Conservation (phyloP, 2,329 filamentous ascomycete genomes). For the Fusarium nematophilum region DNA sequence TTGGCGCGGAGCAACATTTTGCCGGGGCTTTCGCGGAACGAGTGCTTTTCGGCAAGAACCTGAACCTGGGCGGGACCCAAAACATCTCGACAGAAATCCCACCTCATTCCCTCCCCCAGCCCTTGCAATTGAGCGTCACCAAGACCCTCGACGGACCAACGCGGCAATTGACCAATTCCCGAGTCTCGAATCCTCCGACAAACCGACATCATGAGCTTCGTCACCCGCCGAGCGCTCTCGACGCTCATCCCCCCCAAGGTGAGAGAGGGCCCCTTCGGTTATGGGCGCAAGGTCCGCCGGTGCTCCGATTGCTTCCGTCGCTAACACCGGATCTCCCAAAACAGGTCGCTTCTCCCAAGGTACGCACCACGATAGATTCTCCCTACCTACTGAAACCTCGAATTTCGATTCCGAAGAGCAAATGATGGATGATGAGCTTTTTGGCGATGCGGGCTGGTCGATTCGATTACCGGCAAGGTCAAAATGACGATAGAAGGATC, state of each 20-base stretch:
- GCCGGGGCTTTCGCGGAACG: constrained; percentile 48
- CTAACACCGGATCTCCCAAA: constrained; percentile 51
- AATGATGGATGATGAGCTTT: constrained; percentile 24
- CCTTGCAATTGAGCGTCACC: constrained; percentile 51
- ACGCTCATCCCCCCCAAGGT: constrained; percentile 99
- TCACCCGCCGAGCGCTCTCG: constrained; percentile 90
- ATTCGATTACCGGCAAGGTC: constrained; percentile 16
- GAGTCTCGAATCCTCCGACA: constrained; percentile 39
- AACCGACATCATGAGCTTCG: constrained; percentile 85
- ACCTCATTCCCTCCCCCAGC: constrained; percentile 35
- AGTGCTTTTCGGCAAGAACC: constrained; percentile 62
- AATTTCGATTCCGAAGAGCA: constrained; percentile 26
- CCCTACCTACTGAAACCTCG: background rate
- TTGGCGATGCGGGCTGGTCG: constrained; percentile 17
- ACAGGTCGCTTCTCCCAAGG: constrained; percentile 85
- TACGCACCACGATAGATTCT: constrained; percentile 56
- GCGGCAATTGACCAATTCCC: constrained; percentile 42
- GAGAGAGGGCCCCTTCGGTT: constrained; percentile 49
- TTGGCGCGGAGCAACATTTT: constrained; percentile 55
- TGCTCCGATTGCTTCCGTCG: constrained; percentile 47
- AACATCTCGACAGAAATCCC: constrained; percentile 42
- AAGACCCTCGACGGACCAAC: constrained; percentile 48
- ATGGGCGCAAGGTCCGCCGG: constrained; percentile 38
- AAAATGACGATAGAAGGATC: constrained; percentile 25
- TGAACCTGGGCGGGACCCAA: constrained; percentile 41